These are phyloP conservation scores for Teunomyces pallodes DNA, from an alignment of 805 yeast genomes.

Conservation along the genomic window DNA sequence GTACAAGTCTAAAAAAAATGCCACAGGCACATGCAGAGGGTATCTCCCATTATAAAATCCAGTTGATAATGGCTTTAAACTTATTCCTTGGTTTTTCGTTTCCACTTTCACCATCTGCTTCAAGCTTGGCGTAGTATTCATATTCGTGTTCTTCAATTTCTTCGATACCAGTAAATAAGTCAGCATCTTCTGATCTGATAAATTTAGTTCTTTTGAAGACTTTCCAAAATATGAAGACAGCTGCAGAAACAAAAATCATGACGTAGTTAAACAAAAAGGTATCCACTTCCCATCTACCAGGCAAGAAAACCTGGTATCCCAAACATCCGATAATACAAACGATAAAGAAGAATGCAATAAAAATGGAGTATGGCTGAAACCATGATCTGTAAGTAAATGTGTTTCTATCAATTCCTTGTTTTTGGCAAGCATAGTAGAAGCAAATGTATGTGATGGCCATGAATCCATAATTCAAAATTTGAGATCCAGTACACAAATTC, in stretches of 20 bases:
- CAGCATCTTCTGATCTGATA: slow-evolving; percentile 45
- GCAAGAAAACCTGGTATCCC: slow-evolving; percentile 71
- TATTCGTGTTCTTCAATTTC: slow-evolving; percentile 52
- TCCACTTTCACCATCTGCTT: slow-evolving; percentile 19
- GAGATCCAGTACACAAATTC: slow-evolving; percentile 47
- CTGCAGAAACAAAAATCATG: slow-evolving; percentile 54
- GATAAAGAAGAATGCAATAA: slow-evolving; percentile 28
- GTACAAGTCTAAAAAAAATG: background rate
- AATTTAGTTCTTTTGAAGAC: slow-evolving; percentile 34
- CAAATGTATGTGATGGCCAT: slow-evolving; percentile 43
- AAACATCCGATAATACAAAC: slow-evolving; percentile 50
- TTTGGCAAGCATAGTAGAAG: slow-evolving; percentile 40
- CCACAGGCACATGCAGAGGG: background rate
- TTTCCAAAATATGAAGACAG: slow-evolving; percentile 36
- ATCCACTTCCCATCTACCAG: slow-evolving; percentile 61
- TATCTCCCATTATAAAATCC: slow-evolving; percentile 17
- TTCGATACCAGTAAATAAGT: slow-evolving; percentile 41
- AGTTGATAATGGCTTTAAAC: slow-evolving; percentile 13
- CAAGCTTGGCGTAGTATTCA: slow-evolving; percentile 34
- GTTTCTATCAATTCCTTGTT: slow-evolving; percentile 38
- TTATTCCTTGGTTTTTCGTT: slow-evolving; percentile 6
- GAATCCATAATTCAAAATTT: slow-evolving; percentile 45
- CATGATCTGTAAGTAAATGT: slow-evolving; percentile 41
- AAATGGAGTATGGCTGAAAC: slow-evolving; percentile 42
- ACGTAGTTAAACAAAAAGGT: slow-evolving; percentile 68